phyloP scores from a whole-genome alignment of 2,329 filamentous ascomycete species.

The Hypoxylon sp. region DNA sequence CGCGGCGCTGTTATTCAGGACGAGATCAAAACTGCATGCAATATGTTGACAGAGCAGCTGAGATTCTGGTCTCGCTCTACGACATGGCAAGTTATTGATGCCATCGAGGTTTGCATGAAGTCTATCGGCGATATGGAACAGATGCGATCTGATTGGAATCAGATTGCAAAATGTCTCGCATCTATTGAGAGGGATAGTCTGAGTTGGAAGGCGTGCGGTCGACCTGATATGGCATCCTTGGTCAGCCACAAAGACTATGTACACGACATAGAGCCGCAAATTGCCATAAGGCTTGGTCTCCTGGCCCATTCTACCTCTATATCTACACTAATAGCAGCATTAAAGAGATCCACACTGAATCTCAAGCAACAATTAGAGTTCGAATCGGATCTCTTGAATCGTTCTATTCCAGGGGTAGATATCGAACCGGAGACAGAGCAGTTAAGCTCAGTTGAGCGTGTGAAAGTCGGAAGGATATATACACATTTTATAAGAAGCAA shows the following conservation, averaged over 20 bases:
- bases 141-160: constrained; percentile 12
- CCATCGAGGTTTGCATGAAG: constrained; percentile 6
- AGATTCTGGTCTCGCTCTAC: constrained; percentile 6
- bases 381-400: not conserved
- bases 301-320: not conserved
- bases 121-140: constrained; percentile 1
- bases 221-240: not conserved
- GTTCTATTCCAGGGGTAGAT: not conserved
- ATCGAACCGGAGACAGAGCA: not conserved
- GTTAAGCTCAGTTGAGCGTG: constrained; percentile 1
- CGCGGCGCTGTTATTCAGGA: not conserved
- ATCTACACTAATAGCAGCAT: not conserved
- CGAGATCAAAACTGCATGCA: not conserved
- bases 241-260: not conserved
- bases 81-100: constrained; percentile 5
- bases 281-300: not conserved
- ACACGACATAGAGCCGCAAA: constrained; percentile 2
- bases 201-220: not conserved
- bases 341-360: not conserved
- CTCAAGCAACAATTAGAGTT: constrained; percentile 15
- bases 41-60: constrained; percentile 1
- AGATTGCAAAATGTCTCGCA: not conserved
- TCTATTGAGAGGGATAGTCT: not conserved
- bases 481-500: constrained; percentile 3
- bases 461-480: constrained; percentile 13